Percentiles rank a stretch among this genome's conserved stretches.
phyloP scores from a whole-genome alignment of 75 land plant genomes.

The Azolla pinnata region DNA sequence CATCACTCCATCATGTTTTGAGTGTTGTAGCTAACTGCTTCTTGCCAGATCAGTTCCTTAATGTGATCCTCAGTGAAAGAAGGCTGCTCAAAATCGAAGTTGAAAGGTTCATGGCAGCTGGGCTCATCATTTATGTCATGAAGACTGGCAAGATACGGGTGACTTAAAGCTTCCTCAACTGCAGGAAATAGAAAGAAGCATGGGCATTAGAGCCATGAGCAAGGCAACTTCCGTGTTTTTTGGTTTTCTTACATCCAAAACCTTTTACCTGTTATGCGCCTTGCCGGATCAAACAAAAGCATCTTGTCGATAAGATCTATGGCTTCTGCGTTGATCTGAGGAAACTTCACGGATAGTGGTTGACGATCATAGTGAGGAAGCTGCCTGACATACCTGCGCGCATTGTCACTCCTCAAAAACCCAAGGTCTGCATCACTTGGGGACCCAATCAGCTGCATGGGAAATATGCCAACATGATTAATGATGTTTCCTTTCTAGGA shows the following conservation, averaged over 20 bases:
- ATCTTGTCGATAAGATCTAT: slow-evolving; percentile 67
- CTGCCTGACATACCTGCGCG: slow-evolving; percentile 59
- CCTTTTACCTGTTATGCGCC: slow-evolving; percentile 54
- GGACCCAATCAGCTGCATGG: slow-evolving; percentile 73
- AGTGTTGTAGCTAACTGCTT: slow-evolving; percentile 59
- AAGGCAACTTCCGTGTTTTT: background rate
- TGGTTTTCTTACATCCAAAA: background rate
- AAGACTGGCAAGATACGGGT: slow-evolving; percentile 75
- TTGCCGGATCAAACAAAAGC: slow-evolving; percentile 74
- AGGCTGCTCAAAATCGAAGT: slow-evolving; percentile 89
- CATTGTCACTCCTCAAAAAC: slow-evolving; percentile 71
- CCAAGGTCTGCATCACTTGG: slow-evolving; percentile 73
- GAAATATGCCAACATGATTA: too few relatives aligned
- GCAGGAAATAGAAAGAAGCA: too few relatives aligned
- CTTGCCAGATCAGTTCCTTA: slow-evolving; percentile 79
- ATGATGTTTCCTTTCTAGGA: too few relatives aligned
- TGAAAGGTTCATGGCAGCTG: slow-evolving; percentile 60
- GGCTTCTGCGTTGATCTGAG: slow-evolving; percentile 44
- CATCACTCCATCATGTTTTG: slow-evolving; percentile 21
- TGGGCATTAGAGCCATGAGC: too few relatives aligned
- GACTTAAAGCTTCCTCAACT: slow-evolving; percentile 79
- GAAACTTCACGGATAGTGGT: slow-evolving; percentile 40
- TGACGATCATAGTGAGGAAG: slow-evolving; percentile 46
- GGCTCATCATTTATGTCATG: slow-evolving; percentile 91
- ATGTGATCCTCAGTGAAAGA: slow-evolving; percentile 78